Evolutionary conservation across 2,329 filamentous ascomycete genomes (phyloP), one percentile per base, ranked within the genome.

Genomic region (Xylariales sp.): DNA sequence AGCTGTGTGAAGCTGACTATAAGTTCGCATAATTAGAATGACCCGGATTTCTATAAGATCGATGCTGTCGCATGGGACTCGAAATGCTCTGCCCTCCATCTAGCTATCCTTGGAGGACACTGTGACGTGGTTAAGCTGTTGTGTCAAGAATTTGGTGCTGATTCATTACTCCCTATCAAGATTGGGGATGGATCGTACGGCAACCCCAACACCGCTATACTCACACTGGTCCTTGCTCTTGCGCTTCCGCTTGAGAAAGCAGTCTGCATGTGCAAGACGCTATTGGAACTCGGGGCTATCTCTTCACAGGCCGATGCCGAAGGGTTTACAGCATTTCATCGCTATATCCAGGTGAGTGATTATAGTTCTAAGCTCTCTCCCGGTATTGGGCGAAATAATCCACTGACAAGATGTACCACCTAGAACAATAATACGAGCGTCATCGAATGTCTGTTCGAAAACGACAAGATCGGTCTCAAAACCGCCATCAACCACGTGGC

Each of bases 21-120:
- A 32, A 30, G 0, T n/a, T 8, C 48, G 30, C 23, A 41, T 12
- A 34, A 59, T 18, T 36, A 69, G 69, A 68, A 90, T 9, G 91
- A 92, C 23, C 92, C 93, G 0, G 93, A 97, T 78, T 86, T 94
- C 60, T 95, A 92, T 77, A 89, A 96, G 71, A 85, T 94, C 67
- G 90, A 97, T 71, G 86, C 91, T 1, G 76, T 92, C n/a, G 88
- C 92, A 1, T 97, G 93, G 93, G 93, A 97, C 73, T 86, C 85
- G 5, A 88, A 90, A 4, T 87, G 89, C 65, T 91, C 91, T 12
- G 89, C 93, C 1, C 83, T 97, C 5, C 93, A 97, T 77, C 84
- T 94, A 34, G 93, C 93, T 7, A 93, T 97, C 68, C 78, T 92
- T 1, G 87, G 88, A 67, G 93, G 92, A 0, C 90, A 95, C 71